Conservation (phyloP, 495 filamentous ascomycete genomes). For the Baudoinia panamericana region DNA sequence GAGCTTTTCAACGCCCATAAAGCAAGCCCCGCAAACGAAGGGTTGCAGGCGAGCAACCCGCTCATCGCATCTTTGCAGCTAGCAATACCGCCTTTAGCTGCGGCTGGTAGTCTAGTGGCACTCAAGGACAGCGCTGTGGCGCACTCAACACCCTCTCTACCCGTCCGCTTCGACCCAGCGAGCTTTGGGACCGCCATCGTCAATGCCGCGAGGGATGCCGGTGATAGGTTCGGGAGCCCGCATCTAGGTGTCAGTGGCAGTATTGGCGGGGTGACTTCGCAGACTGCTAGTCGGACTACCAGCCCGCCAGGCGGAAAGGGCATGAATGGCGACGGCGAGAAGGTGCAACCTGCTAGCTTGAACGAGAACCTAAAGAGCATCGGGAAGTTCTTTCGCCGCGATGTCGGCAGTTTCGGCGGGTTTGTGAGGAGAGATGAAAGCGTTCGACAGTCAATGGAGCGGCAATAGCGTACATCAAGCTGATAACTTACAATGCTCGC, state of each 20-base stretch:
- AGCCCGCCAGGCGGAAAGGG: slow-evolving; percentile 28
- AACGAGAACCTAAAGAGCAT: slow-evolving; percentile 91
- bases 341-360: slow-evolving; percentile 43
- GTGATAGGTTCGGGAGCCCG: slow-evolving; percentile 68
- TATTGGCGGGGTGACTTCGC: slow-evolving; percentile 18
- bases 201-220: slow-evolving; percentile 79
- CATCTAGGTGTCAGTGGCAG: slow-evolving; percentile 27
- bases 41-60: slow-evolving; percentile 44
- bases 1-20: slow-evolving; percentile 83
- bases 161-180: slow-evolving; percentile 57
- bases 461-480: neutral
- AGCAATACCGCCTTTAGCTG: slow-evolving; percentile 12
- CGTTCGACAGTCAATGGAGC: slow-evolving; percentile 3
- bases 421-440: slow-evolving; percentile 23
- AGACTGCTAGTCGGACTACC: slow-evolving; percentile 19
- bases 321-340: slow-evolving; percentile 17
- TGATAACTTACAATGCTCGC: too few relatives aligned
- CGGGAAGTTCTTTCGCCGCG: slow-evolving; percentile 87
- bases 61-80: slow-evolving; percentile 49
- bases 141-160: slow-evolving; percentile 13
- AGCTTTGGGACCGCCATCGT: slow-evolving; percentile 56
- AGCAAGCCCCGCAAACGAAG: slow-evolving; percentile 41
- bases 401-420: slow-evolving; percentile 70
- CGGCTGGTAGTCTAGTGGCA: slow-evolving; percentile 6
- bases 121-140: slow-evolving; percentile 11